Percentiles rank a stretch among this genome's conserved stretches.
These are phyloP conservation scores for Penicillium cataractarum DNA, from an alignment of 495 filamentous ascomycete genomes.

Conservation along the genomic window DNA sequence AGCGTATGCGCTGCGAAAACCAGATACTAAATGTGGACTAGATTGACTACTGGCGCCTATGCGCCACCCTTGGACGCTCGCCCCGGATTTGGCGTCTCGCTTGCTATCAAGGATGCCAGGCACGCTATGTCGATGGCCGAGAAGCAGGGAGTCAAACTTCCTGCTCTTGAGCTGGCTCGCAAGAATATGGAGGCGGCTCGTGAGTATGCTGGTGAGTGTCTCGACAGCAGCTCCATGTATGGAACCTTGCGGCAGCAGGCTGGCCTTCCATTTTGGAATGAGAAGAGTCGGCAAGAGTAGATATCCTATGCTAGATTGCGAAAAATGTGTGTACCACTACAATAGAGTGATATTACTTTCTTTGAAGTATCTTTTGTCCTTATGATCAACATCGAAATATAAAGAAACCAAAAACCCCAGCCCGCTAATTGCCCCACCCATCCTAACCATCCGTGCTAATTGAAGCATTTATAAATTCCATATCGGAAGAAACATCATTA, in stretches of 20 bases:
- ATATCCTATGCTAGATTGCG: not conserved
- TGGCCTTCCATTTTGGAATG: conserved; percentile 50
- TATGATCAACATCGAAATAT: not conserved
- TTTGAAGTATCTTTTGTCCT: not conserved
- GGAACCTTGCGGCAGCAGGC: conserved; percentile 47
- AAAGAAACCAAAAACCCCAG: not conserved
- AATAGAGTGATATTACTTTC: conserved; percentile 9
- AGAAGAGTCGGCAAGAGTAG: conserved; percentile 45
- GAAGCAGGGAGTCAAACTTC: conserved; percentile 40
- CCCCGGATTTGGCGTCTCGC: conserved; percentile 49
- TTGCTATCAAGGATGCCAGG: conserved; percentile 52
- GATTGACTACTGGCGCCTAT: conserved; percentile 49
- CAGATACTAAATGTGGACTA: conserved; percentile 14
- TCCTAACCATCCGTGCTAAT: not conserved
- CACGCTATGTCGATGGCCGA: conserved; percentile 44
- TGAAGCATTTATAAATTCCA: not conserved
- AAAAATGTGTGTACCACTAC: not conserved
- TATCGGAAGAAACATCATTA: conserved; percentile 1
- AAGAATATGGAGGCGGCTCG: conserved; percentile 48
- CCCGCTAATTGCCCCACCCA: not conserved
- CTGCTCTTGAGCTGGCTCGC: conserved; percentile 41
- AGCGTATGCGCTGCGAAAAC: not conserved
- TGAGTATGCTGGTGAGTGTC: conserved; percentile 45
- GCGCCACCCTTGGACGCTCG: conserved; percentile 46
- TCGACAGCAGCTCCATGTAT: conserved; percentile 53